phyloP scores from a whole-genome alignment of 2,329 filamentous ascomycete species.

The Fusarium albidum region DNA sequence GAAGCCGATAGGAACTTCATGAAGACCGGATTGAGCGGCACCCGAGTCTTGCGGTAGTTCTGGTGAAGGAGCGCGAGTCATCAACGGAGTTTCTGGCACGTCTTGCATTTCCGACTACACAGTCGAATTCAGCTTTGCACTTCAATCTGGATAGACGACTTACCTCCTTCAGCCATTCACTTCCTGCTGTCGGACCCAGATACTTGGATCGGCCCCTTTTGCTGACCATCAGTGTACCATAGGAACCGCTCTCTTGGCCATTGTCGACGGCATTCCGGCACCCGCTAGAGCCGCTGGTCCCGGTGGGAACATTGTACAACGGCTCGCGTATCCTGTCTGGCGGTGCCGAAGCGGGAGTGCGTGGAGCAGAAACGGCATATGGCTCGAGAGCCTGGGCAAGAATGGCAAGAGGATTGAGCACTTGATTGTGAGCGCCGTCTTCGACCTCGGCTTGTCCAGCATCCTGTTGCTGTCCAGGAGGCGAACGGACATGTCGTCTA shows the following conservation, averaged over 20 bases:
- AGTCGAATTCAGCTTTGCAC: neutral
- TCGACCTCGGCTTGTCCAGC: neutral
- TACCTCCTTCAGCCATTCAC: slow-evolving; percentile 10
- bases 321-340: neutral
- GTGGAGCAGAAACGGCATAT: neutral
- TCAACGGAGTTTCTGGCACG: slow-evolving; percentile 2
- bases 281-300: neutral
- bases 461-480: neutral
- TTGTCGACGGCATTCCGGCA: neutral
- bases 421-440: too few relatives aligned
- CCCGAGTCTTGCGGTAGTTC: neutral
- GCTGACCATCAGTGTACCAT: slow-evolving; percentile 3
- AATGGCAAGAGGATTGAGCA: slow-evolving; percentile 1
- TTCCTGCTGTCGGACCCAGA: slow-evolving; percentile 5
- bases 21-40: neutral
- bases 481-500: neutral
- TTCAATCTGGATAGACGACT: neutral
- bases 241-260: slow-evolving; percentile 2
- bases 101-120: slow-evolving; percentile 9
- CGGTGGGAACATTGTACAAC: neutral
- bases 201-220: slow-evolving; percentile 5
- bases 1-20: neutral
- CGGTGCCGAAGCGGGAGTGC: neutral
- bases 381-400: slow-evolving; percentile 4
- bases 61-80: slow-evolving; percentile 4